These are phyloP conservation scores for Zymoseptoria brevis DNA, from an alignment of 2,329 filamentous ascomycete species.

Conservation along the genomic window DNA sequence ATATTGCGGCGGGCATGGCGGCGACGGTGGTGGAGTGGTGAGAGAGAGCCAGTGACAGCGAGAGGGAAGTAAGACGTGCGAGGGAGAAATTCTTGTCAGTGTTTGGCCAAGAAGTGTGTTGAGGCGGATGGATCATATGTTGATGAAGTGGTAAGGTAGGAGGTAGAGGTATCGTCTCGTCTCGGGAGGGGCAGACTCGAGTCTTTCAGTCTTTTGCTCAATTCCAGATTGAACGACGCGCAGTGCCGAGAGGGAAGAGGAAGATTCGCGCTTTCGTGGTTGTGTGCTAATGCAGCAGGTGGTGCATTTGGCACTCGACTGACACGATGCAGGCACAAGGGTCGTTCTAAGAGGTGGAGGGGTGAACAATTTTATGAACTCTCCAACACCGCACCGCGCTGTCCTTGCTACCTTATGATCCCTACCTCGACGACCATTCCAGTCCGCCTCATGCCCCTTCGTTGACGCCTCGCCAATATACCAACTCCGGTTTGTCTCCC, in stretches of 20 bases:
- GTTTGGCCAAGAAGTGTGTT: neutral
- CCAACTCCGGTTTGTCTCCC: too few species aligned
- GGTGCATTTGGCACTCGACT: neutral
- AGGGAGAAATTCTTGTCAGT: neutral
- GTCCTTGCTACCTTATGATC: neutral
- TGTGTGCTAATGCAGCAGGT: neutral
- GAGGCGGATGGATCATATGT: neutral
- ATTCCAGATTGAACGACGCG: neutral
- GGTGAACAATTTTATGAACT: too few species aligned
- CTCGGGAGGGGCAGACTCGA: neutral
- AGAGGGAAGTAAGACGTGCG: neutral
- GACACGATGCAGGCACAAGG: neutral
- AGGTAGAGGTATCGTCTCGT: neutral
- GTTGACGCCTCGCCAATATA: too few species aligned
- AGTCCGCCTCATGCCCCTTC: too few species aligned
- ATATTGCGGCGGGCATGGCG: constrained; percentile 8
- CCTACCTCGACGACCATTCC: neutral
- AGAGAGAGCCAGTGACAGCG: neutral
- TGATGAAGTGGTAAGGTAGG: neutral
- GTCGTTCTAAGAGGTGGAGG: too few species aligned
- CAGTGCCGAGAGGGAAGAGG: neutral
- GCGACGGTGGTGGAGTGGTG: neutral
- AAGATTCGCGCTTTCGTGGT: neutral
- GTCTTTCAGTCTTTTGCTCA: neutral
- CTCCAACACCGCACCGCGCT: neutral